Evolutionary conservation across 495 filamentous ascomycete genomes (phyloP), one percentile per base, ranked within the genome.

Genomic region (Penicillium fimorum): DNA sequence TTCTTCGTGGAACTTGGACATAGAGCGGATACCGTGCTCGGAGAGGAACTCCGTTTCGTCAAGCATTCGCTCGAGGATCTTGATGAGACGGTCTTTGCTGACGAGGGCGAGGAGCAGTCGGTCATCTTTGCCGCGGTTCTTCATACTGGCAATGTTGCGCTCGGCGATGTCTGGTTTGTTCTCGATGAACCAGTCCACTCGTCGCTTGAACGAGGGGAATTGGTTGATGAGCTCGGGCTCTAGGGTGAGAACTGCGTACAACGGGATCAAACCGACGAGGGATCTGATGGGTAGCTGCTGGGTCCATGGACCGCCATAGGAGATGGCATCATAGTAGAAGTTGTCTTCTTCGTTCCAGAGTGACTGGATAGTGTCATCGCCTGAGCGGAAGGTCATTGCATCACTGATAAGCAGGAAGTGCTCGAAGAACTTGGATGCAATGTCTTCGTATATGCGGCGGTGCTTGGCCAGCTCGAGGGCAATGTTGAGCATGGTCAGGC

Each of bases 301-400:
- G 33, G 89, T 87, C 85, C 87, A 94, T 29, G 91, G 92, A 8
- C 90, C 91, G 33, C 94, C 93, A 79, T 90, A 96, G 8, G 91
- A 92, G 55, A 97, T 97, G 25, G 93, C 92, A 76, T 97, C 93
- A 72, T 97, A 97, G 78, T 97, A 97, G 79, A 97, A 97, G 24
- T 81, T 79, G 61, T 97, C 93, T 54, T 94, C 79, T 13, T 96
- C 91, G 59, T 96, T 96, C 93, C 93, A 97, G 3, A 97, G 76
- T 22, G 91, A 95, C 48, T 66, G 55, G 57, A 88, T 83, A 55
- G 91, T 87, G 68, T 90, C 86, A 42, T 83, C 84, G 6, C 87
- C 91, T 52, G 82, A 79, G 18, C 89, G 84, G 73, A 88, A 96
- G 4, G 92, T 96, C 93, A 97, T 96, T 30, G 93, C 93, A 77